Conservation (phyloP, 140 eudicot genomes). For the Ambrosia hybrid region DNA sequence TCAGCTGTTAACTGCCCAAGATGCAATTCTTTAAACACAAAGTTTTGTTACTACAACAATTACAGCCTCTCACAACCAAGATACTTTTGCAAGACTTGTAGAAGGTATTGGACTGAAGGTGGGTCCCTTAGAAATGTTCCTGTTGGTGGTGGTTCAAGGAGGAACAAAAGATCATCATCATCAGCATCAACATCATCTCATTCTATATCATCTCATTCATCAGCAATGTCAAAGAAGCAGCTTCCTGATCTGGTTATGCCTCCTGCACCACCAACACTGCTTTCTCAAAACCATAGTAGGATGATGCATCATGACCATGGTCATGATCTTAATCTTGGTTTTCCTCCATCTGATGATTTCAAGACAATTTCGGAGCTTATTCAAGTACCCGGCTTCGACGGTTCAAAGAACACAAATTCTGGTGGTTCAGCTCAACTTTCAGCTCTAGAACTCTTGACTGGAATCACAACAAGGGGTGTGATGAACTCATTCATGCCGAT, state of each 20-base stretch:
- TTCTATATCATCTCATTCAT: conserved; percentile 33
- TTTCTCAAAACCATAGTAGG: conserved; percentile 57
- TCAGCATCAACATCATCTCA: background rate
- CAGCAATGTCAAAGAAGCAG: conserved; percentile 48
- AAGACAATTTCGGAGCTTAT: conserved; percentile 60
- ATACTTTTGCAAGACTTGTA: conserved; percentile 89
- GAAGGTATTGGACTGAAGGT: conserved; percentile 97
- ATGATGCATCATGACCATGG: conserved; percentile 40
- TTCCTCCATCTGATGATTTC: conserved; percentile 46
- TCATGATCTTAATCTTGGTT: conserved; percentile 78
- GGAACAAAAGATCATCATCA: conserved; percentile 76
- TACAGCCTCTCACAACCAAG: conserved; percentile 95
- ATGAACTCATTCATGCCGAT: conserved; percentile 63
- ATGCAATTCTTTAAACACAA: conserved; percentile 91
- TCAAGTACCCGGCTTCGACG: conserved; percentile 61
- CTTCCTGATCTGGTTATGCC: conserved; percentile 47
- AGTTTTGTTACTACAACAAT: conserved; percentile 90
- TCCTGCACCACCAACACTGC: conserved; percentile 15
- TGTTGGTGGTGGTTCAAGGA: conserved; percentile 90
- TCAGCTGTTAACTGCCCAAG: conserved; percentile 81
- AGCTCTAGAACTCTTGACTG: conserved; percentile 63
- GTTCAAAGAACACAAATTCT: conserved; percentile 2
- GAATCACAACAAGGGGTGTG: conserved; percentile 62
- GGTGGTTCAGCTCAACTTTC: conserved; percentile 39
- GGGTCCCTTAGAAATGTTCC: conserved; percentile 88